phyloP scores from a whole-genome alignment of 495 filamentous ascomycete genomes.

The Cercophora sp. region DNA sequence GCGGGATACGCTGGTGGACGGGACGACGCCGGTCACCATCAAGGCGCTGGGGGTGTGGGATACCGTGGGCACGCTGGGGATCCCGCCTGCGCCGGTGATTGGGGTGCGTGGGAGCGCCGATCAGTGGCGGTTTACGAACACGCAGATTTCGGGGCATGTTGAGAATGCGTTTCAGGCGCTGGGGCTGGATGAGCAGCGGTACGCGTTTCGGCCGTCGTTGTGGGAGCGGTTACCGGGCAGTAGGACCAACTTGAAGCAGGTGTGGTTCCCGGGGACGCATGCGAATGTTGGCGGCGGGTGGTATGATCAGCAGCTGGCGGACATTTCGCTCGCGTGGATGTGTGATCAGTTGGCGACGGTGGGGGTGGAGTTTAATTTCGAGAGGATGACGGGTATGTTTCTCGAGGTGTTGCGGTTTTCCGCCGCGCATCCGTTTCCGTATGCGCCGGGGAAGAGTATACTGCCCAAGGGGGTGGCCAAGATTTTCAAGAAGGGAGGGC shows the following conservation, averaged over 20 bases:
- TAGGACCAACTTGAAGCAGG: conserved; percentile 52
- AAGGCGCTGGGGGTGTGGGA: conserved; percentile 39
- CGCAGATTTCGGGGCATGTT: conserved; percentile 50
- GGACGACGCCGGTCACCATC: conserved; percentile 30
- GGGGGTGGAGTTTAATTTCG: conserved; percentile 31
- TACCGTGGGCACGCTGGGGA: conserved; percentile 34
- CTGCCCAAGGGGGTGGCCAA: conserved; percentile 2
- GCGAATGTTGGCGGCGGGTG: conserved; percentile 57
- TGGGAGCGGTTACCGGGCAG: conserved; percentile 44
- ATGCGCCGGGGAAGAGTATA: conserved; percentile 10
- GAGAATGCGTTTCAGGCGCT: conserved; percentile 70
- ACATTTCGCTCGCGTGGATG: conserved; percentile 36
- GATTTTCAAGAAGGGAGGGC: conserved; percentile 8
- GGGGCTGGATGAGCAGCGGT: conserved; percentile 64
- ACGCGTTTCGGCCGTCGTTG: conserved; percentile 58
- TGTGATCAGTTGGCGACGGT: conserved; percentile 32
- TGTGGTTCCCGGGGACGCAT: conserved; percentile 69
- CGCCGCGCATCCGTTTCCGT: conserved; percentile 31
- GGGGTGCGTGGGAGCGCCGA: conserved; percentile 31
- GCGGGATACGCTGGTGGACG: conserved; percentile 23
- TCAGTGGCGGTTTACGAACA: conserved; percentile 53
- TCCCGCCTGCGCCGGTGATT: conserved; percentile 32
- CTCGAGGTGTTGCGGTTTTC: conserved; percentile 25
- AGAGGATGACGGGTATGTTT: conserved; percentile 24
- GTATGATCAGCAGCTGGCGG: conserved; percentile 32